Base-by-base conservation (phyloP, 371 early-diverging fungal species). In the Rhizopus delemar region DNA sequence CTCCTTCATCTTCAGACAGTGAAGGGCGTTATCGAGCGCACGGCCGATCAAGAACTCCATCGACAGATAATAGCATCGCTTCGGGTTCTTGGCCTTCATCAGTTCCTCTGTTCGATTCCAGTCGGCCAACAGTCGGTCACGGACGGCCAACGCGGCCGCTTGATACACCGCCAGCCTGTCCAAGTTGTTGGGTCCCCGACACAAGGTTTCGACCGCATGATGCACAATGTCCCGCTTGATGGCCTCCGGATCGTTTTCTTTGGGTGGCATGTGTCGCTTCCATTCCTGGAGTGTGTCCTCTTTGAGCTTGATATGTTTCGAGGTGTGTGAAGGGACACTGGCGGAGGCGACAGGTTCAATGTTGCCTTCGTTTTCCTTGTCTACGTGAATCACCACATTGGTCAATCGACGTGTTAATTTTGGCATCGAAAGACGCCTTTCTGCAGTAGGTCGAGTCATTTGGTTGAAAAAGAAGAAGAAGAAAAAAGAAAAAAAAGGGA, bases 21-120 rank as follows among this genome's bases (percentile, higher is more conserved):
- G 83, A 54, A 95, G 77, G 15, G 95, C 94, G 65, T 94, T 94
- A 80, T 95, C 96, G 60, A 96, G 81, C 8, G 96, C 91, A 48
- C 96, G 87, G 36, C 96, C 96, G 50, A 96, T 77, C 59, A 96
- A 76, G 68, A 96, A 96, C 78, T 96, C 96, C 73, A 96, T 84
- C 33, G 96, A 95, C 52, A 96, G 77, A 75, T 96, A 96, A 74
- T 95, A 94, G 33, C 94, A 89, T 50, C 94, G 87, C 81, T 96
- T 96, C 39, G 91, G 92, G 59, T 89, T 85, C 33, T 81, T 71
- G 36, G 63, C 56, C 45, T 56, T 55, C 1, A 62, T 15, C 2
- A 75, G 71, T 51, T 87, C 87, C 71, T 95, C 92, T 22, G 96
- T 94, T 34, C 74, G 71, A 71, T 95, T 94, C 96, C 96, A 95